Conservation (phyloP, 352 stramenopile genomes). For the Phytophthora citrophthora region DNA sequence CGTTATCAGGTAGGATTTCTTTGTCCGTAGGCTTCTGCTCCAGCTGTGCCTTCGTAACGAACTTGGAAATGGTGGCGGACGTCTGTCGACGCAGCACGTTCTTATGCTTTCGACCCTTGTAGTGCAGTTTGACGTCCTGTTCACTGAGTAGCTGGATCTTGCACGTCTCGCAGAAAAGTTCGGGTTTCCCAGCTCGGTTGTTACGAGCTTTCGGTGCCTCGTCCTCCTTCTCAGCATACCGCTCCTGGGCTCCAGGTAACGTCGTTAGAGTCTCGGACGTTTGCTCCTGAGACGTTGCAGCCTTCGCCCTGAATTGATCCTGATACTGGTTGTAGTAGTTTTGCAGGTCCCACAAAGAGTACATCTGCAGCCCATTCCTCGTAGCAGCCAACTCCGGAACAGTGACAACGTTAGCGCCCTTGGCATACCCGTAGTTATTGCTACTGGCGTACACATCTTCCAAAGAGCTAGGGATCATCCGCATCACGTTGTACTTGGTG, state of each 20-base stretch:
- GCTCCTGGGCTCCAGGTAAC: conserved; percentile 50
- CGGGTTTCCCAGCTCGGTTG: conserved; percentile 32
- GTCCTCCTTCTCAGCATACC: conserved; percentile 22
- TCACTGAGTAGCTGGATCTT: conserved; percentile 77
- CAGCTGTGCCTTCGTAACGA: conserved; percentile 38
- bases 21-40: conserved; percentile 6
- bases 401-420: conserved; percentile 41
- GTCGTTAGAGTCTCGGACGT: conserved; percentile 26
- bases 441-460: conserved; percentile 44
- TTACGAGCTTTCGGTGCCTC: conserved; percentile 25
- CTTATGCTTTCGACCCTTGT: conserved; percentile 87
- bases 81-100: conserved; percentile 64
- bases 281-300: conserved; percentile 26
- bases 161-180: conserved; percentile 77
- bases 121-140: conserved; percentile 75
- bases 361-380: conserved; percentile 77
- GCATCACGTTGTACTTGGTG: conserved; percentile 91
- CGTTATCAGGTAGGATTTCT: not conserved
- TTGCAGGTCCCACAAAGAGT: conserved; percentile 67
- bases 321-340: conserved; percentile 68
- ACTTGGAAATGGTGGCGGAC: conserved; percentile 60
- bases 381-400: conserved; percentile 66
- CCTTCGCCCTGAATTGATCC: conserved; percentile 52
- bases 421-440: conserved; percentile 35
- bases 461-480: conserved; percentile 79